phyloP scores from a whole-genome alignment of 345 rosid species.

The Citrus australasica region DNA sequence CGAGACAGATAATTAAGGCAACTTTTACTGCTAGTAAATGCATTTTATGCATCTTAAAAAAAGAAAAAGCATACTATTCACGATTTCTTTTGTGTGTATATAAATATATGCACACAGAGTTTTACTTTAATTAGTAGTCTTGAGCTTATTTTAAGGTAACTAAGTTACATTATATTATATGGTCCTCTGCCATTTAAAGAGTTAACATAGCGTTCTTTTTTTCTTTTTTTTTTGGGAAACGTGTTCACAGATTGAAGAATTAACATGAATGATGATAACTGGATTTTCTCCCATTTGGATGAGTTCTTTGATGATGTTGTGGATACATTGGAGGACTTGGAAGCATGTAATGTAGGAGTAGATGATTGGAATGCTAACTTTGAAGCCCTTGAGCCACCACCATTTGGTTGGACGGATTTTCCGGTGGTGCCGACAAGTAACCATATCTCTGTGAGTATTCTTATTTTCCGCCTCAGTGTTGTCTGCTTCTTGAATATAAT shows the following conservation, averaged over 20 bases:
- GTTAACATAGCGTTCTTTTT: not conserved
- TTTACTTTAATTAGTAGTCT: not conserved
- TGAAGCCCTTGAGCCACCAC: slow-evolving; percentile 63
- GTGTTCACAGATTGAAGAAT: slow-evolving; percentile 6
- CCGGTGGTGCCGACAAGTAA: slow-evolving; percentile 27
- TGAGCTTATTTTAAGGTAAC: not conserved
- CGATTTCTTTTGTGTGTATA: no score
- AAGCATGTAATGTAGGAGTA: slow-evolving; percentile 24
- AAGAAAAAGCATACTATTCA: no score
- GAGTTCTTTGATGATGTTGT: slow-evolving; percentile 60
- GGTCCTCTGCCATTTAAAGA: not conserved
- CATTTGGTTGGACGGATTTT: slow-evolving; percentile 45
- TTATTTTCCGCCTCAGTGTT: not conserved
- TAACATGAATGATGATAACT: slow-evolving; percentile 48
- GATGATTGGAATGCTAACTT: slow-evolving; percentile 69
- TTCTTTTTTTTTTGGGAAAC: not conserved
- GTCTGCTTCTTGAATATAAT: not conserved
- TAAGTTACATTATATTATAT: not conserved
- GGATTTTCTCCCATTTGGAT: slow-evolving; percentile 28
- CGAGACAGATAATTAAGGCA: not conserved
- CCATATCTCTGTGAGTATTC: slow-evolving; percentile 43
- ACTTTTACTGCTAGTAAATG: not conserved
- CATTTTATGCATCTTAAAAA: not conserved
- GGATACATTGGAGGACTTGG: slow-evolving; percentile 62
- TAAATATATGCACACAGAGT: not conserved